Percentiles rank a stretch among this genome's conserved stretches.
These are phyloP conservation scores for Ceriops tagal DNA, from an alignment of 345 rosid genomes.

Conservation along the genomic window DNA sequence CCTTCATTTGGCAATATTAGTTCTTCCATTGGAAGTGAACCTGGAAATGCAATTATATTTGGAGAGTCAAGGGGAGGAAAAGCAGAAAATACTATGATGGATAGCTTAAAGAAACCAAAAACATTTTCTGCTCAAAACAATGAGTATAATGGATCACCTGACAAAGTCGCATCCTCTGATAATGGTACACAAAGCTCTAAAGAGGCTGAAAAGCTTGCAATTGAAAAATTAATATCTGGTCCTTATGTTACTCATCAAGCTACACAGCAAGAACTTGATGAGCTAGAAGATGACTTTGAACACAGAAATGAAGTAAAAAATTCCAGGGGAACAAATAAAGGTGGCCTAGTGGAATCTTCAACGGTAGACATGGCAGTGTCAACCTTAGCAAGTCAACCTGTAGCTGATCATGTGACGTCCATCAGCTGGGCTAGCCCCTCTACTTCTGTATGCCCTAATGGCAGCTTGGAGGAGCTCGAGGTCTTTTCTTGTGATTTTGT, in stretches of 20 bases:
- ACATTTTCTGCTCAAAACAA: slow-evolving; percentile 19
- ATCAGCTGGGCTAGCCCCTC: slow-evolving; percentile 35
- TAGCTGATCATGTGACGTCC: slow-evolving; percentile 24
- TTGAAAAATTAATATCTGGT: slow-evolving; percentile 55
- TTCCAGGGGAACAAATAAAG: slow-evolving; percentile 15
- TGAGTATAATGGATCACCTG: slow-evolving; percentile 19
- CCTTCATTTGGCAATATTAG: slow-evolving; percentile 39
- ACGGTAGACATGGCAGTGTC: slow-evolving; percentile 17
- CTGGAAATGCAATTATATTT: slow-evolving; percentile 17
- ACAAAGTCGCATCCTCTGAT: slow-evolving; percentile 21
- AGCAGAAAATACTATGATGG: slow-evolving; percentile 20
- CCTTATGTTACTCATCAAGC: slow-evolving; percentile 51
- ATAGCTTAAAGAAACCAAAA: slow-evolving; percentile 14
- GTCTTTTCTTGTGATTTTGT: slow-evolving; percentile 34
- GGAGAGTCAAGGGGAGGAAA: slow-evolving; percentile 29
- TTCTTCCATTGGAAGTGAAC: slow-evolving; percentile 33
- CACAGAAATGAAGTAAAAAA: slow-evolving; percentile 39
- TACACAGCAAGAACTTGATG: slow-evolving; percentile 57
- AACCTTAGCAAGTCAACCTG: neutral
- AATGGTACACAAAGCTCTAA: slow-evolving; percentile 37
- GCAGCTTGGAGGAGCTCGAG: slow-evolving; percentile 83
- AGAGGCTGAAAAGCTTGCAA: slow-evolving; percentile 61
- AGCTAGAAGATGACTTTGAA: slow-evolving; percentile 66
- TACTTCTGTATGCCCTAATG: slow-evolving; percentile 27
- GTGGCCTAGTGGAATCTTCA: slow-evolving; percentile 24